Percentiles rank a stretch among this genome's conserved stretches.
Evolutionary conservation across 2,329 filamentous ascomycete genomes (phyloP).

Genomic region (Exophiala viscosa): DNA sequence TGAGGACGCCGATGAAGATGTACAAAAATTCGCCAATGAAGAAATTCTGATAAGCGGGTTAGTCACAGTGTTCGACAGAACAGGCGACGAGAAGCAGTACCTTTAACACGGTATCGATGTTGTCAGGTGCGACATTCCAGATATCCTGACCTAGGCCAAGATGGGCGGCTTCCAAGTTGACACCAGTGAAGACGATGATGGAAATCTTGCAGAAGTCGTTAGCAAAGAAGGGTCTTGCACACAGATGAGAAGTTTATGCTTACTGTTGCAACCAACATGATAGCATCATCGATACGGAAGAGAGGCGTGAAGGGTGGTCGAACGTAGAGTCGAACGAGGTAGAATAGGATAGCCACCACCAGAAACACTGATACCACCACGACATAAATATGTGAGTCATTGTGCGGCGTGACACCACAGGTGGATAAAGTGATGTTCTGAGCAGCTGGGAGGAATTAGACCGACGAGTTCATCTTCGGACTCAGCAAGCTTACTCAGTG

Average conservation of each 20-base stretch:
- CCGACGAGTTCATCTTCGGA: not conserved
- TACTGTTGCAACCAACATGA: slow-evolving; percentile 11
- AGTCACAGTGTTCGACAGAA: not conserved
- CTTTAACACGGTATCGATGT: slow-evolving; percentile 31
- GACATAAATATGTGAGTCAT: not conserved
- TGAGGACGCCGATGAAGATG: slow-evolving; percentile 29
- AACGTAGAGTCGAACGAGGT: not conserved
- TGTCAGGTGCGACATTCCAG: slow-evolving; percentile 30
- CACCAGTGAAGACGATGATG: slow-evolving; percentile 3
- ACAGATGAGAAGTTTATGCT: not conserved
- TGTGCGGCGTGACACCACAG: not conserved
- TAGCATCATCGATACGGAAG: slow-evolving; percentile 2
- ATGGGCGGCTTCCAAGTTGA: slow-evolving; percentile 34
- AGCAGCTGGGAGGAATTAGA: not conserved
- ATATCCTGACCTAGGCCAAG: slow-evolving; percentile 33
- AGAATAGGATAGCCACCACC: slow-evolving; percentile 1
- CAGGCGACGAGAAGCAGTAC: slow-evolving; percentile 4
- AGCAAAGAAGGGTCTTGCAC: not conserved
- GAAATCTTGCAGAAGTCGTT: not conserved
- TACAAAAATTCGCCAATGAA: slow-evolving; percentile 31
- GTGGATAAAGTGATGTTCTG: not conserved
- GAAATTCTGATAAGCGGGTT: not conserved
- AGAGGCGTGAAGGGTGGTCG: not conserved
- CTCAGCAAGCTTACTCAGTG: slow-evolving; percentile 19
- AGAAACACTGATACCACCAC: slow-evolving; percentile 1